phyloP scores from a whole-genome alignment of 306 rosid genomes.

The Fragaria iinumae region DNA sequence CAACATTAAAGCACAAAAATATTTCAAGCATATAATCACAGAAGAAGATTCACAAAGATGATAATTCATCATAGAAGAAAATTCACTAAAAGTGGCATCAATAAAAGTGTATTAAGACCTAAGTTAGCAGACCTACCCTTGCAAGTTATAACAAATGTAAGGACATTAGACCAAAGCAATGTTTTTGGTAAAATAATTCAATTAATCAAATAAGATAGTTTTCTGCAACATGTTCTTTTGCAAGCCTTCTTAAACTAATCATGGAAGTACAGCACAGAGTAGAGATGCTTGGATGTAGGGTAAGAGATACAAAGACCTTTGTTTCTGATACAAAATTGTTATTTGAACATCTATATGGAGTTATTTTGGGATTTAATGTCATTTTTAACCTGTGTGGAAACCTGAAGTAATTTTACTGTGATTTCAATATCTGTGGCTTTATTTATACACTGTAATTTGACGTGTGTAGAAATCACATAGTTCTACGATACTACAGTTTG shows the following conservation, averaged over 20 bases:
- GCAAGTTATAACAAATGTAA: not conserved
- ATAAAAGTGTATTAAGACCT: not conserved
- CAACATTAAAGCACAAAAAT: not conserved
- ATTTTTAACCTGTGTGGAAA: not conserved
- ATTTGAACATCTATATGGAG: not conserved
- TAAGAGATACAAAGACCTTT: not conserved
- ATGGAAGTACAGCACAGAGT: not conserved
- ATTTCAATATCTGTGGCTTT: not conserved
- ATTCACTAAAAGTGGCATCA: not conserved
- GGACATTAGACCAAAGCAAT: not conserved
- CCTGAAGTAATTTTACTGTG: not conserved
- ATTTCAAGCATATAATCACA: not conserved
- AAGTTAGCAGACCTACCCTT: not conserved
- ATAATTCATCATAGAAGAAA: not conserved
- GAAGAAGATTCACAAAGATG: not conserved
- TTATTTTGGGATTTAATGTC: not conserved
- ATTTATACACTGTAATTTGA: not conserved
- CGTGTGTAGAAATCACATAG: not conserved
- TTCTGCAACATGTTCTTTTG: not conserved
- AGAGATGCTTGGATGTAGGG: not conserved
- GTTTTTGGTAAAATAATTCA: not conserved
- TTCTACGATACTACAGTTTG: not conserved
- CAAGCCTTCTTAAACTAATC: not conserved
- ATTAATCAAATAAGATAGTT: not conserved
- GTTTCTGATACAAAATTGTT: not conserved